Evolutionary conservation across 208 protist species (phyloP), one percentile per base, ranked within the genome.

Genomic region (Leishmania amazonensis): DNA sequence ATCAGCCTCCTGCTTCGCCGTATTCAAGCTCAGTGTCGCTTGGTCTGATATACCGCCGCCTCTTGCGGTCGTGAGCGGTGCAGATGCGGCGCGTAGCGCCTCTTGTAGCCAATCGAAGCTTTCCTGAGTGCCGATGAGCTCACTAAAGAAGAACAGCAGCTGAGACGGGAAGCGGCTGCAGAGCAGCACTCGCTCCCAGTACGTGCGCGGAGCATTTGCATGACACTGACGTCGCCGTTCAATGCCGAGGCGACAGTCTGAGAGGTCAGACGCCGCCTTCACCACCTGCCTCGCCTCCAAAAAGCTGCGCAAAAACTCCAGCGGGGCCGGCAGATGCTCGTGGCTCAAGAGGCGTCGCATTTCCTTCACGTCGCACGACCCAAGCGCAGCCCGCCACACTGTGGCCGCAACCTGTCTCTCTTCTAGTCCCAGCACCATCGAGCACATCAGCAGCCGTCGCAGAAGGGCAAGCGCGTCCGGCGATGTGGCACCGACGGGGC

Each of bases 91-190:
- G 17, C 11, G 62, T 45, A 88, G 38, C 13, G 79, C 84, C 17
- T 64, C 49, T n/a, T 75, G 68, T 45, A 88, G 62, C 78, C 81
- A 84, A 15, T 53, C 9, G 6, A 45, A 78, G 51, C 75, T 19
- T 42, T 62, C 79, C n/a, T 40, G 71, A 21, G 74, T 78, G 28
- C 75, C 87, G 21, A 87, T 24, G 45, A 87, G 67, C 70, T 91
- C 85, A 49, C 76, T 85, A 31, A 91, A 81, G 38, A 78, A 75
- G 75, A 86, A 91, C 31, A 91, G 76, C 8, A 89, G 68, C 81
- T 89, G 85, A 1, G 85, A 88, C 1, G 85, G 73, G 65, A 70
- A 85, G 42, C 82, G 78, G 72, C 82, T 85, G 40, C 57, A 82
- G 2, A 79, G 35, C 38, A 85, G 47, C 0, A 85, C 60, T 7